These are phyloP conservation scores for Nitzschia palea DNA, from an alignment of 108 stramenopile species.

Conservation along the genomic window DNA sequence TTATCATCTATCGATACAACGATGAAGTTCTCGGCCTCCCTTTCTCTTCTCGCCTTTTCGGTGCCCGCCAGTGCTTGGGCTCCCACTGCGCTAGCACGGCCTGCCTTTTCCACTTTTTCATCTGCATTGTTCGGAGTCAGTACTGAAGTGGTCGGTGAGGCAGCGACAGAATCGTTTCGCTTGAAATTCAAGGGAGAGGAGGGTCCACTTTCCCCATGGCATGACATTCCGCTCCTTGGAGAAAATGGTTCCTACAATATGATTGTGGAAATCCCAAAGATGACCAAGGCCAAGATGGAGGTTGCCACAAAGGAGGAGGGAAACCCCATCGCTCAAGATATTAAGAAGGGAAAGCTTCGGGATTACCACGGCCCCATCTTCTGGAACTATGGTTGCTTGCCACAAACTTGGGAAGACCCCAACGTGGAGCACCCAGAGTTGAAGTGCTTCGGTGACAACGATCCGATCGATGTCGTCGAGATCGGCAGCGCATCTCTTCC, in stretches of 20 bases:
- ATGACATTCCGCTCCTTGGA: slow-evolving; percentile 81
- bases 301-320: slow-evolving; percentile 94
- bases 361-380: slow-evolving; percentile 99
- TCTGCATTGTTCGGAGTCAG: slow-evolving; percentile 32
- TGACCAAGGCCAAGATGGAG: slow-evolving; percentile 99
- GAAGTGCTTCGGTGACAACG: slow-evolving; percentile 94
- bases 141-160: slow-evolving; percentile 67
- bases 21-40: slow-evolving; percentile 64
- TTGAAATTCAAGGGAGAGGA: slow-evolving; percentile 67
- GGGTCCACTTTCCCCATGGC: slow-evolving; percentile 80
- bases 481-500: slow-evolving; percentile 83
- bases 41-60: slow-evolving; percentile 55
- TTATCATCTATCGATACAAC: slow-evolving; percentile 7
- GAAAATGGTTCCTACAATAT: slow-evolving; percentile 78
- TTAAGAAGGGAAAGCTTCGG: slow-evolving; percentile 98
- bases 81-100: slow-evolving; percentile 24
- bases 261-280: slow-evolving; percentile 97
- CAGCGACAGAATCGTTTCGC: slow-evolving; percentile 84
- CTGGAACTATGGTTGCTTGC: slow-evolving; percentile 99
- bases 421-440: slow-evolving; percentile 91
- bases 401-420: slow-evolving; percentile 99
- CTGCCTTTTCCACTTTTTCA: slow-evolving; percentile 14
- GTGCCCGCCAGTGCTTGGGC: slow-evolving; percentile 51
- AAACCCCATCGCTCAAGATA: slow-evolving; percentile 98
- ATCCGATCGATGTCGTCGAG: slow-evolving; percentile 99